Percentiles rank a stretch among this genome's conserved stretches.
These are phyloP conservation scores for Cystobasidium sp. DNA, from an alignment of 1,284 basidiomycete species.

Conservation along the genomic window DNA sequence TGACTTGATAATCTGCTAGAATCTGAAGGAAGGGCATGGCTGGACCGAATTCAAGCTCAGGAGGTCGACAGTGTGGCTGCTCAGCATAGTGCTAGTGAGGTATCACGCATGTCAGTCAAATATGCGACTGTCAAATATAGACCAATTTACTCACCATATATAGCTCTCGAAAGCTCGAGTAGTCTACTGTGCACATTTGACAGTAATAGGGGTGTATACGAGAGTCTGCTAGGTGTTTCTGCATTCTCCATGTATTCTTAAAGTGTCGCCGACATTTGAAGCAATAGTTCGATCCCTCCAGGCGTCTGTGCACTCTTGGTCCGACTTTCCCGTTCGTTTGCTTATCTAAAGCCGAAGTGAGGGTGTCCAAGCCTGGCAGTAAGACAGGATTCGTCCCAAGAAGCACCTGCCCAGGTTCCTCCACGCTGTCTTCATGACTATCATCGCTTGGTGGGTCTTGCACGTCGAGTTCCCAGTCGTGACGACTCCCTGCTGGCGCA, in stretches of 20 bases:
- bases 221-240: slow-evolving; percentile 12
- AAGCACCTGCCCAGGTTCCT: too few relatives aligned
- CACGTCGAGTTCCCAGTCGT: too few relatives aligned
- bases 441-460: too few relatives aligned
- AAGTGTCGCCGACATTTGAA: slow-evolving; percentile 30
- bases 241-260: slow-evolving; percentile 1
- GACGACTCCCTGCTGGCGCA: neutral
- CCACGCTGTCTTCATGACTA: too few relatives aligned
- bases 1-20: slow-evolving; percentile 32
- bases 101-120: neutral
- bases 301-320: neutral
- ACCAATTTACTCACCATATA: slow-evolving; percentile 15
- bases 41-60: slow-evolving; percentile 27
- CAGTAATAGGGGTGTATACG: slow-evolving; percentile 28
- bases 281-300: slow-evolving; percentile 12
- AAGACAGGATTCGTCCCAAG: too few relatives aligned
- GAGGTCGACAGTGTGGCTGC: slow-evolving; percentile 13
- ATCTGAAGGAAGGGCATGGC: slow-evolving; percentile 30
- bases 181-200: slow-evolving; percentile 23
- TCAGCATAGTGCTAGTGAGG: slow-evolving; percentile 31
- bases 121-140: neutral
- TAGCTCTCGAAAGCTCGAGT: slow-evolving; percentile 16
- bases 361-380: too few relatives aligned
- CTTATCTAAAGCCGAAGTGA: too few relatives aligned
- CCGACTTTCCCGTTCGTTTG: neutral